phyloP scores from a whole-genome alignment of 164 flowering plant species.

The Warburgia ugandensis region DNA sequence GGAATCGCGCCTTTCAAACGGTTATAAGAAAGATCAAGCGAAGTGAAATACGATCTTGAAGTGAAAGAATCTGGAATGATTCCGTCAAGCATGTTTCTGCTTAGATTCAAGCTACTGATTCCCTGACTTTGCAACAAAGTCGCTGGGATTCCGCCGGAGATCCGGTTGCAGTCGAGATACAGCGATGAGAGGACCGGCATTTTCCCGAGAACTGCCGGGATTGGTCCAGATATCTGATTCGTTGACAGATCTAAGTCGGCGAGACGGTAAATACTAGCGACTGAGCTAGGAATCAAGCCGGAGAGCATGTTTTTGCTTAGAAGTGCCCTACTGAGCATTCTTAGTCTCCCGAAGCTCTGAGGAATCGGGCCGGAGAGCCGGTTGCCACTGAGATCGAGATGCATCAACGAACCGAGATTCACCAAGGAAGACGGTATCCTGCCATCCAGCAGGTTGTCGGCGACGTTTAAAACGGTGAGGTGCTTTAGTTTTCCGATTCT shows the following conservation, averaged over 20 bases:
- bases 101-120: constrained; percentile 55
- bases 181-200: constrained; percentile 71
- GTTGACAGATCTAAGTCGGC: constrained; percentile 67
- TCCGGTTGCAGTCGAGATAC: constrained; percentile 52
- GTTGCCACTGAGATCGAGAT: constrained; percentile 71
- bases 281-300: constrained; percentile 55
- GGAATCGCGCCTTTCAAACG: constrained; percentile 56
- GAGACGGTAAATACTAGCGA: constrained; percentile 54
- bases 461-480: constrained; percentile 68
- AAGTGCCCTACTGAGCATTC: constrained; percentile 74
- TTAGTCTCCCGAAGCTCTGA: constrained; percentile 33
- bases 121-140: constrained; percentile 37
- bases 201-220: constrained; percentile 48
- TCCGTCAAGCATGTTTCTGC: constrained; percentile 57
- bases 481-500: constrained; percentile 48
- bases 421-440: constrained; percentile 53
- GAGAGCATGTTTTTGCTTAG: constrained; percentile 44
- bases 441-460: constrained; percentile 71
- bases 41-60: constrained; percentile 58
- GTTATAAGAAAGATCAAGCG: constrained; percentile 61
- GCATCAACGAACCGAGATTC: constrained; percentile 42
- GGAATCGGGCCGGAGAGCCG: constrained; percentile 53
- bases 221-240: constrained; percentile 47
- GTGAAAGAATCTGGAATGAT: constrained; percentile 68
- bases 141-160: constrained; percentile 58